Base-by-base conservation (phyloP, 495 filamentous ascomycete genomes). In the Pseudevernia furfuracea region DNA sequence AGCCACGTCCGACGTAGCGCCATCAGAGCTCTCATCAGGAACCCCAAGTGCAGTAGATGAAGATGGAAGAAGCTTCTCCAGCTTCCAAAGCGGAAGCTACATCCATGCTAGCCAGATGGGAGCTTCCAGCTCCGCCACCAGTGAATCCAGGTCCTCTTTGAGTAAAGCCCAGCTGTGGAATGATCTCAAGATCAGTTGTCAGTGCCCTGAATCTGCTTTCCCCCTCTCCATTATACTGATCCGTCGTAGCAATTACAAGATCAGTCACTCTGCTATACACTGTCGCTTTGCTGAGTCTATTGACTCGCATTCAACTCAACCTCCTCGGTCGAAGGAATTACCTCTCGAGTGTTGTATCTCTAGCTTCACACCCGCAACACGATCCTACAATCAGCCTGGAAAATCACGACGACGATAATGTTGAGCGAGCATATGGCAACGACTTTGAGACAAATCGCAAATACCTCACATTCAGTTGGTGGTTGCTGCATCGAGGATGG, bases 381-480 rank as follows among this genome's bases (percentile, higher is more conserved):
- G 79, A 79, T 21, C 83, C 86, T 21, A 85, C 82, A 0, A 98
- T 97, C 72, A 89, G 78, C 66, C 80, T 97, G 15, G 91, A 96
- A 75, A 92, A 97, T 74, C 84, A 90, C 70, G 91, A 95, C 69
- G 90, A 95, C 71, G 90, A 89, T 66, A 84, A 88, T 67, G 77
- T 84, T 15, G 88, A 89, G 44, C 87, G 89, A 67, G 85, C 87
- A 10, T 89, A 95, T 72, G 90, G 91, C 8, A 89, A 87, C 69
- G 94, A 97, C 74, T 94, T 94, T 67, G 91, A 96, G 69, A 94
- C 92, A 44, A 97, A 98, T 75, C 81, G 91, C 64, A 87, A 88
- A 67, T 99, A 97, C 72, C 82, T 99, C 43, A 91, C 91, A 59
- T 96, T 97, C 74, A 93, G 89, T 71, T 99, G 95, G 95, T 97